Conservation (phyloP, 768 basidiomycete genomes). For the Astraeus odoratus region DNA sequence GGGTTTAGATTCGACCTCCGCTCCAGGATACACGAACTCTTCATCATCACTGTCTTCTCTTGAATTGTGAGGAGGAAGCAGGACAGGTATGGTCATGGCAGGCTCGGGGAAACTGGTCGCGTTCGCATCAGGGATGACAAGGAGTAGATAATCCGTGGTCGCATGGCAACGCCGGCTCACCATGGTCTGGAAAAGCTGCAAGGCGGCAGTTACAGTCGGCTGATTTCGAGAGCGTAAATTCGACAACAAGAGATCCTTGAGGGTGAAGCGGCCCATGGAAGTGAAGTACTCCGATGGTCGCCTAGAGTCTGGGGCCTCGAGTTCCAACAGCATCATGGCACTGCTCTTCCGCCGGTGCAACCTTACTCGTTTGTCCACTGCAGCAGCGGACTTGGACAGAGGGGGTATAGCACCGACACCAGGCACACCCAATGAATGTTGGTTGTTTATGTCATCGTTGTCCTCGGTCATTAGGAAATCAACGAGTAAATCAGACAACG, state of each 20-base stretch:
- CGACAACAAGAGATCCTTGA: conserved; percentile 81
- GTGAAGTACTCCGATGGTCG: conserved; percentile 79
- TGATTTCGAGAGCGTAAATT: conserved; percentile 67
- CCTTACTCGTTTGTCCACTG: conserved; percentile 37
- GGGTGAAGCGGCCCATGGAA: conserved; percentile 80
- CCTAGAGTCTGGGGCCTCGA: conserved; percentile 69
- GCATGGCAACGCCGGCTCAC: conserved; percentile 61
- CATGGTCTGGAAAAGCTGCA: conserved; percentile 76
- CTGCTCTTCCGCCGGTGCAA: conserved; percentile 69
- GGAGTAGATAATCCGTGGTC: conserved; percentile 60
- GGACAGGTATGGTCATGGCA: conserved; percentile 27
- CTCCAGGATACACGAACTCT: conserved; percentile 36
- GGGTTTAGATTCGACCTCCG: conserved; percentile 14
- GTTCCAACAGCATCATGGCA: conserved; percentile 85
- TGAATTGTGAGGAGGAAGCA: conserved; percentile 12
- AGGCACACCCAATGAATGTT: conserved; percentile 35
- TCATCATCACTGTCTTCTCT: conserved; percentile 48
- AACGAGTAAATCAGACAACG: conserved; percentile 63
- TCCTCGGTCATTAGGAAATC: conserved; percentile 82
- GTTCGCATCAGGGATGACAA: conserved; percentile 58
- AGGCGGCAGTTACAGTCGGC: conserved; percentile 63
- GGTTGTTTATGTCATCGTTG: conserved; percentile 56
- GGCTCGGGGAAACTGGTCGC: conserved; percentile 75
- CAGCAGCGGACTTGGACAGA: conserved; percentile 22
- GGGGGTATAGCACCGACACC: conserved; percentile 34